Base-by-base conservation (phyloP, 108 stramenopile genomes). In the Aurantiochytrium sp. region DNA sequence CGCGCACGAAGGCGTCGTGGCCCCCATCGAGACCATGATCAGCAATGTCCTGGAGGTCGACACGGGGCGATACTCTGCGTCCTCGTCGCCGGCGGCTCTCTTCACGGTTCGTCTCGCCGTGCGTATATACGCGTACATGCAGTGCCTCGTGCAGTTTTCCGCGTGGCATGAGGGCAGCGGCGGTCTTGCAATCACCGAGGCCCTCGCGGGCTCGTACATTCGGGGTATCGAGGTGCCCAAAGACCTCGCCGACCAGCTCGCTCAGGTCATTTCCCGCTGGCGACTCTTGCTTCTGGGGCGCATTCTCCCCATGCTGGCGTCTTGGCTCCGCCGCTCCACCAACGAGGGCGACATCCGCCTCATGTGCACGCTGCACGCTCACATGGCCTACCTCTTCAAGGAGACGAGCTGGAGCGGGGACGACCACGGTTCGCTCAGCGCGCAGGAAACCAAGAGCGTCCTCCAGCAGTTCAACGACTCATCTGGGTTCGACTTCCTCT, bases 281-380 rank as follows among this genome's bases (percentile, higher is more conserved):
- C 48, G 52, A 8, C 24, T 53, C 4, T 52, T 53, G 8, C 22
- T 85, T 4, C 41, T 53, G 12, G 50, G 48, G 4, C 85, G 85
- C 54, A 91, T 92, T 3, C 96, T 98, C 68, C 97, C 97, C 4
- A 96, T 96, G 87, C 90, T 99, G 27, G 98, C 98, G 85, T 96
- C 97, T 42, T 99, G 99, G 99, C 96, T 98, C 86, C 86, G 93
- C 37, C 89, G 95, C 53, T 91, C 92, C 55, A 93, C 92, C 85
- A 68, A 89, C n/a, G 31, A 87, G 4, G 92, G 93, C 54, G 95
- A 96, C 86, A 95, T 97, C 15, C 95, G 96, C 55, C 90, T 93
- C 37, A 89, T 94, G 41, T 97, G 97, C 89, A 85, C 96, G 32
- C 95, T 98, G 24, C 97, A 98, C 89, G 96, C 99, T 17, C 99